phyloP scores from a whole-genome alignment of 2,329 filamentous ascomycete genomes.

The Aspergillus vadensis region DNA sequence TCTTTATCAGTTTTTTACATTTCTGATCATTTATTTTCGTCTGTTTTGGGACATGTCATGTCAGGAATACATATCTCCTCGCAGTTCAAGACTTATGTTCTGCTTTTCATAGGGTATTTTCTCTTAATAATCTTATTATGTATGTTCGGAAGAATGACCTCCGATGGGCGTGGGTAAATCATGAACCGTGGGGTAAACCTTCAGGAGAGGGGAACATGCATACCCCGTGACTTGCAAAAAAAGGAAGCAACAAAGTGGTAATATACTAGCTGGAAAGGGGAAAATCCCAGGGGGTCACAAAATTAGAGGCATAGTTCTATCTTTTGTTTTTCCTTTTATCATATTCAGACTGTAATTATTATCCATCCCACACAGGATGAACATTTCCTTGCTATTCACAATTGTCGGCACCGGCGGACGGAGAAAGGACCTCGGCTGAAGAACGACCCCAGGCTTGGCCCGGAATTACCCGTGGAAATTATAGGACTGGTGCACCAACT shows the following conservation, averaged over 20 bases:
- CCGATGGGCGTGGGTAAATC: slow-evolving; percentile 19
- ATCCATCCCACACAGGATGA: background rate
- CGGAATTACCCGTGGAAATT: slow-evolving; percentile 13
- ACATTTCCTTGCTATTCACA: background rate
- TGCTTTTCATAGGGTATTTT: background rate
- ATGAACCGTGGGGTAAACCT: slow-evolving; percentile 18
- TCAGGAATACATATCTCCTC: background rate
- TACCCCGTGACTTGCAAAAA: no score
- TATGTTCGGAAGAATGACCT: slow-evolving; percentile 9
- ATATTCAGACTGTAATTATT: background rate
- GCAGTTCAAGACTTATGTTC: background rate
- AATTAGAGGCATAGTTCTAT: background rate
- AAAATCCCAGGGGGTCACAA: background rate
- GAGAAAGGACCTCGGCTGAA: slow-evolving; percentile 15
- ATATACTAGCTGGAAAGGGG: background rate
- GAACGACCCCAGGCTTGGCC: slow-evolving; percentile 15
- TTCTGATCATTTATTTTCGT: background rate
- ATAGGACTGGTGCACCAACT: background rate
- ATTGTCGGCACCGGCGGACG: slow-evolving; percentile 10
- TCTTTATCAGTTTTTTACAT: background rate
- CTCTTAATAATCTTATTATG: background rate
- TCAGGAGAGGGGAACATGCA: background rate
- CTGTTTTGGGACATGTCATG: background rate
- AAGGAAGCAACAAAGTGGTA: background rate
- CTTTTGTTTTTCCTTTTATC: background rate